phyloP scores from a whole-genome alignment of 2,329 filamentous ascomycete genomes.

The Aspergillus ruber region DNA sequence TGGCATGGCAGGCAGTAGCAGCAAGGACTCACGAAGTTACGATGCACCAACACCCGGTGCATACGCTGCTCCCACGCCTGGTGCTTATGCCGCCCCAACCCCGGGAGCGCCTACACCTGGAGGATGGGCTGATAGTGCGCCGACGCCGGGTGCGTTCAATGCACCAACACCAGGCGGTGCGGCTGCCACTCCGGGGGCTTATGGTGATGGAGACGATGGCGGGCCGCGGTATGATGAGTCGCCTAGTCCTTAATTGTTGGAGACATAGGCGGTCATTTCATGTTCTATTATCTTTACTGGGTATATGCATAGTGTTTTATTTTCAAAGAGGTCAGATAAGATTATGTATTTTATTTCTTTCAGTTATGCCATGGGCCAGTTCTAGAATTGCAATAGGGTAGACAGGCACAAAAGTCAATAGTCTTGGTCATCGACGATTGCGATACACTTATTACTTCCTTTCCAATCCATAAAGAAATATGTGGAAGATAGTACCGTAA shows the following conservation, averaged over 20 bases:
- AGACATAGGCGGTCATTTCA: background rate
- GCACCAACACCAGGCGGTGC: conserved; percentile 38
- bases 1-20: conserved; percentile 17
- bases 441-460: too few species aligned
- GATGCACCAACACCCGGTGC: conserved; percentile 71
- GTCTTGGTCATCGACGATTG: too few species aligned
- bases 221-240: conserved; percentile 41
- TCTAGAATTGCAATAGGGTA: too few species aligned
- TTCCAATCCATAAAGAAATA: too few species aligned
- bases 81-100: conserved; percentile 56
- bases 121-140: conserved; percentile 39
- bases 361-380: too few species aligned
- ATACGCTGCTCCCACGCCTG: conserved; percentile 62
- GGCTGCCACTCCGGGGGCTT: conserved; percentile 34
- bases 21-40: conserved; percentile 43
- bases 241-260: conserved; percentile 30
- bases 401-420: too few species aligned
- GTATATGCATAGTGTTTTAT: background rate
- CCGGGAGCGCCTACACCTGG: conserved; percentile 55
- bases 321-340: too few species aligned
- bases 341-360: too few species aligned
- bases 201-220: conserved; percentile 32
- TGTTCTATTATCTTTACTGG: background rate
- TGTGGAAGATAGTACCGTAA: too few species aligned
- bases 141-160: conserved; percentile 42